Evolutionary conservation across 1,284 basidiomycete genomes (phyloP), one percentile per base, ranked within the genome.

Genomic region (Sporisorium scitamineum): DNA sequence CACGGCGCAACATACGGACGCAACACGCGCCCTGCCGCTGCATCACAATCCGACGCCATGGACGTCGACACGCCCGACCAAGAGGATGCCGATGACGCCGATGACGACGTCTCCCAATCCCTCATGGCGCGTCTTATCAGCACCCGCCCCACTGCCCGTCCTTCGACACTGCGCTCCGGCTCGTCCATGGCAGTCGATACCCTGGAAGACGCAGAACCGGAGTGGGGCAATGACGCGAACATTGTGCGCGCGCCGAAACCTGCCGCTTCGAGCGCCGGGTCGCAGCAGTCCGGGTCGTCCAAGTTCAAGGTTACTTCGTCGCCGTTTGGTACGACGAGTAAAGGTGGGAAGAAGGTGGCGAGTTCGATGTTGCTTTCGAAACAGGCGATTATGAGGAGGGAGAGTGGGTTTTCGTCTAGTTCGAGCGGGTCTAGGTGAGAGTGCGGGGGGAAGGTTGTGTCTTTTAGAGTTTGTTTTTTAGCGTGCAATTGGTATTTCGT

Each of bases 181-280:
- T 27, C 47, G 4, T 55, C 60, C 8, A 55, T 52, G 32, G 29
- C 55, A 3, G 47, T 59, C 4, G 71, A 74, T 9, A 63, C 52
- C 16, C 58, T 71, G 7, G 68, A 76, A 32, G 73, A 76, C 31
- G 61, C 54, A 20, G 73, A 76, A 39, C 73, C 73, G 9, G 73
- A 76, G 20, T 76, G 73, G 73, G 73, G 73, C 14, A 76, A 76
- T 31, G 73, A 76, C 27, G 73, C 72, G 16, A 61, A 64, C 39
- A 53, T 75, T n/a, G 61, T 75, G 10, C 55, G 72, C 18, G 63
- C 67, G 11, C 62, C 72, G n/a, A 65, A 63, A 11, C 62, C 72
- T 1, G 45, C 59, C 20, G 67, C 72, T 29, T 18, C 34, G 3
- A 53, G 57, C 16, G 16, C 42, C 14, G 39, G 39, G 2, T 58